Evolutionary conservation across 192 early-diverging fungal species (phyloP), one percentile per base, ranked within the genome.

Genomic region (Anaeromyces robustus): DNA sequence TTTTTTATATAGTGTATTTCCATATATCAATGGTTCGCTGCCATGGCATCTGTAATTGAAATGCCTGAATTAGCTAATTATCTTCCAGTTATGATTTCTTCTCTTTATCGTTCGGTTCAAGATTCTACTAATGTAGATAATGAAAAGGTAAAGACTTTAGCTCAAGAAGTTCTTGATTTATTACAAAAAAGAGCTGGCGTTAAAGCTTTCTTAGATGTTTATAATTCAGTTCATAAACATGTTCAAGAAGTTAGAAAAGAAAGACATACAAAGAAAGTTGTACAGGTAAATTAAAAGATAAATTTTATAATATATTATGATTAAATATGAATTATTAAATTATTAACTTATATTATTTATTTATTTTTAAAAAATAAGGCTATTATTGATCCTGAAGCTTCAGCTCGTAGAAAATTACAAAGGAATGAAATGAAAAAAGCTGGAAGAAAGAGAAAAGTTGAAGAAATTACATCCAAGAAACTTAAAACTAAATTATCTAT

Each of bases 21-120:
- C 78, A 89, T 95, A n/a, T 98, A 96, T 87, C 92, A 95, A 82
- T 95, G 92, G 90, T 96, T 95, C 87, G 97, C 95, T 31, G 96
- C 96, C 16, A 91, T 97, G 83, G 85, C 89, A 30, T 89, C 89
- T 22, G 86, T 90, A n/a, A 86, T 97, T 17, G 87, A 89, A 4
- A 52, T 89, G 17, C 79, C 80, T 29, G 85, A 92, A 26, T 83
- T 94, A 30, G 79, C 81, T n/a, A 83, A 89, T 4, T 95, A 94
- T 81, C 81, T 97, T 30, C 84, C 87, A 81, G 84, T 92, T 1
- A 92, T 96, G 30, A 86, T 97, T 29, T 86, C 92, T 0, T 90
- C 94, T 28, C 87, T 97, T 14, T 97, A 94, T 83, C 93, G 93
- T 80, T 93, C 92, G 13, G 86, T 93, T 19, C 89, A 94, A 59